A percentile compares a stretch with the other conserved stretches of the same genome.
Evolutionary conservation across 768 basidiomycete species (phyloP).

Genomic region (Pleurotus tuber-regium): DNA sequence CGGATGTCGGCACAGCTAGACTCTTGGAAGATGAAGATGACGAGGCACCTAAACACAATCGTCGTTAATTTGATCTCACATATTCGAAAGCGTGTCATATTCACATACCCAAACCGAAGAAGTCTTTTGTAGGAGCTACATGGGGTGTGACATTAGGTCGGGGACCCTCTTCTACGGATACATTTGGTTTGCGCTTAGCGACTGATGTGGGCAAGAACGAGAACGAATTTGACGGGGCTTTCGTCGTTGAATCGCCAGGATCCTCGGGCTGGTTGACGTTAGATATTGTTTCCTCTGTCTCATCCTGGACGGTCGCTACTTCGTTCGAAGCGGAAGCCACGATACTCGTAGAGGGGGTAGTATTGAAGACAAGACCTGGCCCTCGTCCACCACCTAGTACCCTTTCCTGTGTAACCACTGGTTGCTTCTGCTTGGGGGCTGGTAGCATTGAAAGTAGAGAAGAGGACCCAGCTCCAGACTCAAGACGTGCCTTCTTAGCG

Average conservation of each 20-base stretch:
- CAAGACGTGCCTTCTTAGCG: slow-evolving; percentile 56
- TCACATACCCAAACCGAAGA: slow-evolving; percentile 64
- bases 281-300: too few species aligned
- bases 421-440: slow-evolving; percentile 58
- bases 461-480: slow-evolving; percentile 58
- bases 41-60: slow-evolving; percentile 15
- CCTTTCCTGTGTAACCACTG: slow-evolving; percentile 44
- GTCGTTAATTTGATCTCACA: slow-evolving; percentile 11
- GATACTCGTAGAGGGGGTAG: slow-evolving; percentile 20
- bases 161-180: slow-evolving; percentile 45
- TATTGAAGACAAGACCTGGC: slow-evolving; percentile 60
- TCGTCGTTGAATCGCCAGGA: slow-evolving; percentile 5
- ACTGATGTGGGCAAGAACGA: slow-evolving; percentile 61
- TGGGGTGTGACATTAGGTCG: slow-evolving; percentile 12
- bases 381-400: slow-evolving; percentile 65
- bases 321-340: slow-evolving; percentile 19
- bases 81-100: not conserved
- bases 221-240: slow-evolving; percentile 28
- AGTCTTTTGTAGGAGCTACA: slow-evolving; percentile 46
- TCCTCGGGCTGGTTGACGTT: not conserved
- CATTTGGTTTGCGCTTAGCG: slow-evolving; percentile 56
- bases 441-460: slow-evolving; percentile 73
- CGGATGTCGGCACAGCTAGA: slow-evolving; percentile 18
- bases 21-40: slow-evolving; percentile 21
- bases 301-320: too few species aligned